Evolutionary conservation across 805 yeast genomes (phyloP), one percentile per base, ranked within the genome.

Genomic region (Metschnikowia gruessii): DNA sequence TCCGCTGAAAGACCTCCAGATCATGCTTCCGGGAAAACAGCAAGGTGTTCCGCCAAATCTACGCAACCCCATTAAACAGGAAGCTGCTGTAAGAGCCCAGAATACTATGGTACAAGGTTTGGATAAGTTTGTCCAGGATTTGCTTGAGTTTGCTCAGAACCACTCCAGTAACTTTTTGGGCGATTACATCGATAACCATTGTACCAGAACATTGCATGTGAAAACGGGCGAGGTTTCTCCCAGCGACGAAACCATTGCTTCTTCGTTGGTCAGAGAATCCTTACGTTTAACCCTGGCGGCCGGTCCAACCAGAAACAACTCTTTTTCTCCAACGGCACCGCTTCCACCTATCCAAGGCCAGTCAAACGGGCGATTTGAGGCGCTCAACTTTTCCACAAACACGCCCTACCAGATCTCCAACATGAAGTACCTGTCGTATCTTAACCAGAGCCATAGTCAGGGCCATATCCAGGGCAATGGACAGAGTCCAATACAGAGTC

Each of bases 371-470:
- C 16, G 19, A 10, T 26, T 37, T 19, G 41, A 30, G 30, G 22
- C 35, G 39, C 12, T 26, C 26, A 4, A 26, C 10, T 30, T 17
- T 16, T 16, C 34, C 15, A 18, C 40, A 11, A 9, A 28, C 24
- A 17, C 40, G 17, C 41, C 43, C 4, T 52, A 45, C 40, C 11
- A 15, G 28, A 46, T 28, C 18, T 35, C 54, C 26, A 54, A 52
- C 34, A 18, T 39, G 22, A 49, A 52, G 45, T 52, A 54, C 38
- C 51, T 48, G 57, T 45, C 54, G 16, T 50, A 54, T 34, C 45
- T 50, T 21, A 47, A 40, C 39, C 52, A 40, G 18, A 44, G 43
- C 41, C 39, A 11, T 22, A n/a, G 17, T 10, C 47, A 26, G 28
- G 28, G 12, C 12, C 28, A 10, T 7, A 26, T 3, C 28, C 28